These are phyloP conservation scores for Solanum hybrid DNA, from an alignment of 305 asterid genomes.

Conservation along the genomic window DNA sequence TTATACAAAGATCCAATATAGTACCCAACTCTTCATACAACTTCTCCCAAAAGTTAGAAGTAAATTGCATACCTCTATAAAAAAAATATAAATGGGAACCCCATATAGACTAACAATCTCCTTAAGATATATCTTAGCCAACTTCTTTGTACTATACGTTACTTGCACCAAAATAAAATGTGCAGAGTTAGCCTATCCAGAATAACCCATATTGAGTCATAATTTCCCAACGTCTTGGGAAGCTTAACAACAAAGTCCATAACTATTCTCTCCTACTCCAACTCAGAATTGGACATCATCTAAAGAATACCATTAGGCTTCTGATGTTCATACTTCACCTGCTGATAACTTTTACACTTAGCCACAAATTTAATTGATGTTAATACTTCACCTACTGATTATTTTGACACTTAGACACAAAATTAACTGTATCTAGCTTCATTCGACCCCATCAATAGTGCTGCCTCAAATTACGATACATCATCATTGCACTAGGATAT, in stretches of 20 bases:
- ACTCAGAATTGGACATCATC: not conserved
- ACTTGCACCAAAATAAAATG: not conserved
- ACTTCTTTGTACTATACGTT: not conserved
- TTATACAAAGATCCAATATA: not conserved
- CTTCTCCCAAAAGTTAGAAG: not conserved
- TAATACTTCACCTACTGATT: not conserved
- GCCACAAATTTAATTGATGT: not conserved
- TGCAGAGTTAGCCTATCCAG: not conserved
- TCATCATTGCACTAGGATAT: not conserved
- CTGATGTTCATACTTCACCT: not conserved
- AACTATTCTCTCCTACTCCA: not conserved
- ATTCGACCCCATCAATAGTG: not conserved
- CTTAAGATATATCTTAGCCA: not conserved
- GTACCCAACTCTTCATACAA: not conserved
- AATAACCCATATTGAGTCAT: not conserved
- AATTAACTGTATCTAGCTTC: not conserved
- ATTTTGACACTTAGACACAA: not conserved
- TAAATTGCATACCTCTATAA: not conserved
- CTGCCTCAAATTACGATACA: not conserved
- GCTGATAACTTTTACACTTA: not conserved
- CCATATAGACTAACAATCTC: not conserved
- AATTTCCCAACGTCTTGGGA: not conserved
- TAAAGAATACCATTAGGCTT: not conserved
- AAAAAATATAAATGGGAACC: not conserved
- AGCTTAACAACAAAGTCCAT: not conserved